A percentile compares a stretch with the other conserved stretches of the same genome.
Conservation (phyloP, 768 basidiomycete species). For the Asterophora parasitica region DNA sequence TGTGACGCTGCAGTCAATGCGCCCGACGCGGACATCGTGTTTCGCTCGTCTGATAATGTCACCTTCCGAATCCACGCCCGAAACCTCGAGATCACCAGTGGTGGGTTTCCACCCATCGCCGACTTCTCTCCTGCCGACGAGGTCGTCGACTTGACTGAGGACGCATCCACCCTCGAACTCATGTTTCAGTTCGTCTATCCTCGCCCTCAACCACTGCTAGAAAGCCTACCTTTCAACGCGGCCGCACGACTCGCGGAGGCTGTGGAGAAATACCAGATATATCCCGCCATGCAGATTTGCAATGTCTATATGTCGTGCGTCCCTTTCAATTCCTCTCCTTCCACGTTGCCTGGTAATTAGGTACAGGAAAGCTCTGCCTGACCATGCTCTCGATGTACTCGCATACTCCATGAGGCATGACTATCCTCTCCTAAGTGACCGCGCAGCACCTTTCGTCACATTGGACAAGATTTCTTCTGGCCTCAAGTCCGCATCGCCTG, state of each 20-base stretch:
- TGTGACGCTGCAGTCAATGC: conserved; percentile 8
- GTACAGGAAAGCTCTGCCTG: conserved; percentile 10
- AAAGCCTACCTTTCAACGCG: conserved; percentile 4
- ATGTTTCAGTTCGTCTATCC: conserved; percentile 19
- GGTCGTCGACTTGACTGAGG: conserved; percentile 12
- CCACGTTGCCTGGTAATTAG: not conserved
- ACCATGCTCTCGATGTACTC: conserved; percentile 13
- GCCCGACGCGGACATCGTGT: conserved; percentile 12
- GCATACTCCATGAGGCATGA: conserved; percentile 16
- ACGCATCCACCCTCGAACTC: conserved; percentile 13
- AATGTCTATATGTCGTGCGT: conserved; percentile 17
- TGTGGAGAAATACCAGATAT: conserved; percentile 18
- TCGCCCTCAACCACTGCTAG: conserved; percentile 9
- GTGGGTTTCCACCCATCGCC: conserved; percentile 9
- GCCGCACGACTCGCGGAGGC: conserved; percentile 15
- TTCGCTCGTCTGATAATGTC: conserved; percentile 11
- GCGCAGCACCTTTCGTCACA: conserved; percentile 13
- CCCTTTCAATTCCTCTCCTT: not conserved
- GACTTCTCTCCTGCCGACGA: conserved; percentile 4
- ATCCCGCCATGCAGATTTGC: conserved; percentile 18
- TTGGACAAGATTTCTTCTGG: not conserved
- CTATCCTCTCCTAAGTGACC: conserved; percentile 11
- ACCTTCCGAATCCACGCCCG: conserved; percentile 15
- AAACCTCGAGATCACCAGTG: conserved; percentile 12
- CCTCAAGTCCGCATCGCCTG: conserved; percentile 1